Conservation (phyloP, 495 filamentous ascomycete species). For the Daldinia bambusicola region DNA sequence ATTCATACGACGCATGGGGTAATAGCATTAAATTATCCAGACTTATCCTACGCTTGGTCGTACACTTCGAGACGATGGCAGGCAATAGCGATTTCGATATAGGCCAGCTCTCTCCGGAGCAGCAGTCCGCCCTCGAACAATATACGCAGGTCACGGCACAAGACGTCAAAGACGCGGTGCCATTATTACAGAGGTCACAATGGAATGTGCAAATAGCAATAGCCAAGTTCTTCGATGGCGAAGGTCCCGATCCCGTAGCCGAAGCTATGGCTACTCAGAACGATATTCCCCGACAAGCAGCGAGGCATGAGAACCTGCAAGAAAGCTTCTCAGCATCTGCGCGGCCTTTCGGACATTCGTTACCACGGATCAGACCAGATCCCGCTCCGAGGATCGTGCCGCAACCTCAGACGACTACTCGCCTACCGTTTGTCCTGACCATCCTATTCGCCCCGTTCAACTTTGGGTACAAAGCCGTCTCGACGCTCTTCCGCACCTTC, state of each 20-base stretch:
- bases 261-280: constrained; percentile 73
- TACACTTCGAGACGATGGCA: constrained; percentile 46
- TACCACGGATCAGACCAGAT: constrained; percentile 54
- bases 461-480: constrained; percentile 74
- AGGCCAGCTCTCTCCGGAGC: constrained; percentile 73
- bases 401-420: constrained; percentile 70
- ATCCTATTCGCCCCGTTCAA: constrained; percentile 85
- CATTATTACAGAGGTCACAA: constrained; percentile 82
- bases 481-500: constrained; percentile 72
- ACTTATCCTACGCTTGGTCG: constrained; percentile 4
- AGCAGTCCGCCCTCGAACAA: constrained; percentile 84
- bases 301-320: constrained; percentile 76
- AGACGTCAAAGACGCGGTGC: constrained; percentile 78
- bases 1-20: constrained; percentile 24
- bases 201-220: constrained; percentile 99
- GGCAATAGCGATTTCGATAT: constrained; percentile 65
- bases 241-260: constrained; percentile 82
- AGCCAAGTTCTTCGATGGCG: constrained; percentile 96
- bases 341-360: constrained; percentile 47
- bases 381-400: constrained; percentile 85
- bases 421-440: constrained; percentile 77
- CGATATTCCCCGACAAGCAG: constrained; percentile 64
- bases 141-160: constrained; percentile 90
- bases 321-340: constrained; percentile 60
- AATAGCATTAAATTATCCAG: constrained; percentile 2